phyloP scores from a whole-genome alignment of 1,139 yeast genomes.

The Geotrichum phurueaensis region DNA sequence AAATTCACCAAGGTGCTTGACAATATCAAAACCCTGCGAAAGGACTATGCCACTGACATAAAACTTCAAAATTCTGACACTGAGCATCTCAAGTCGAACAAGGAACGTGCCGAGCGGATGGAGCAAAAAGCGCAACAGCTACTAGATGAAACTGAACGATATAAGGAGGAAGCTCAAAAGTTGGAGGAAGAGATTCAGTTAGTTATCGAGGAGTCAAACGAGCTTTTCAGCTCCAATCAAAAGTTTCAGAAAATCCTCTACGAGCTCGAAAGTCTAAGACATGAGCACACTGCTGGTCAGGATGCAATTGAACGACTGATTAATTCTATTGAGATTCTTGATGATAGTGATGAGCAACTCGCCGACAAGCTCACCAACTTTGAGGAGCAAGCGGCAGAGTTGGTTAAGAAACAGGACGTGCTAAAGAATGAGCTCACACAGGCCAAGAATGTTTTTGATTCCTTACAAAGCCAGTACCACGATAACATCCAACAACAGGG shows the following conservation, averaged over 20 bases:
- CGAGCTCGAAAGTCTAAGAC: conserved; percentile 52
- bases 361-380: conserved; percentile 50
- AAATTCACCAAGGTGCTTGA: conserved; percentile 90
- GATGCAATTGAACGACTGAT: conserved; percentile 49
- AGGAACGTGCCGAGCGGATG: conserved; percentile 61
- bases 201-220: conserved; percentile 55
- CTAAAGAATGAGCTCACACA: conserved; percentile 11
- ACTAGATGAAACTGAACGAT: conserved; percentile 41
- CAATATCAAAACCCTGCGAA: conserved; percentile 64
- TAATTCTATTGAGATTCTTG: conserved; percentile 43
- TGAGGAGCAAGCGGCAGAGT: conserved; percentile 41
- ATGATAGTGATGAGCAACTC: conserved; percentile 49
- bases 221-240: conserved; percentile 69
- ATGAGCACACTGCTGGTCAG: conserved; percentile 41
- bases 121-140: conserved; percentile 46
- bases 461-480: conserved; percentile 34
- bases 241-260: conserved; percentile 70
- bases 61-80: conserved; percentile 73
- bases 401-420: conserved; percentile 29
- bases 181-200: conserved; percentile 47
- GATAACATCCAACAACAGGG: conserved; percentile 51
- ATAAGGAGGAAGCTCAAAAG: conserved; percentile 45
- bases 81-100: conserved; percentile 66
- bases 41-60: conserved; percentile 70
- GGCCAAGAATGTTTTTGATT: conserved; percentile 7